These are phyloP conservation scores for Testicularia cyperi DNA, from an alignment of 1,284 basidiomycete genomes.

Conservation along the genomic window DNA sequence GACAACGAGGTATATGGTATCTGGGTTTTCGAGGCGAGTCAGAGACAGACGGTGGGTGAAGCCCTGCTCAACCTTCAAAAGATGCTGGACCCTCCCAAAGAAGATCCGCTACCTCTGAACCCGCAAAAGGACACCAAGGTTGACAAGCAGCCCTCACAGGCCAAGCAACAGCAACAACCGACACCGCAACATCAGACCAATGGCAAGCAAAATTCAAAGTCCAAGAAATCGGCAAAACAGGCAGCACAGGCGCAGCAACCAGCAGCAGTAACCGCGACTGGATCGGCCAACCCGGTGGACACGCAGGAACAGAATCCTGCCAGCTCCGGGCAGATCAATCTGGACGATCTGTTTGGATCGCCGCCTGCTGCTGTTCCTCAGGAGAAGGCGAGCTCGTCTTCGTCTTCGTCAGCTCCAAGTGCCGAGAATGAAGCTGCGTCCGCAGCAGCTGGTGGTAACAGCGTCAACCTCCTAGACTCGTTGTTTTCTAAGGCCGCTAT, in stretches of 20 bases:
- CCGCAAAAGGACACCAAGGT: slow-evolving; percentile 6
- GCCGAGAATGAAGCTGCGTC: no score
- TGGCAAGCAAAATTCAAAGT: slow-evolving; percentile 11
- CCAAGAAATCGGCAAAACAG: slow-evolving; percentile 11
- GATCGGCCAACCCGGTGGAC: not conserved
- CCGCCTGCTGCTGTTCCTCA: no score
- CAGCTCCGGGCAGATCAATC: no score
- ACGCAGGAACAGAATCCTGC: no score
- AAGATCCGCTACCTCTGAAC: no score
- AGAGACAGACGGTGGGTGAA: slow-evolving; percentile 69
- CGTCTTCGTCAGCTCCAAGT: no score
- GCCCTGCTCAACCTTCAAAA: slow-evolving; percentile 49
- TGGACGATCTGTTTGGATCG: slow-evolving; percentile 24
- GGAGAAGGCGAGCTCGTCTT: no score
- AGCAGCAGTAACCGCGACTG: slow-evolving; percentile 4
- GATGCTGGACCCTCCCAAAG: slow-evolving; percentile 23
- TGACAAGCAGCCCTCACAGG: slow-evolving; percentile 7
- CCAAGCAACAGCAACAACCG: no score
- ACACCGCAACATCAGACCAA: no score
- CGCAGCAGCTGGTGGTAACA: no score
- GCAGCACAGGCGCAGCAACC: slow-evolving; percentile 10
- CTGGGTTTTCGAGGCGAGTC: slow-evolving; percentile 75
- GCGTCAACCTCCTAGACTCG: no score
- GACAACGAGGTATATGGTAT: slow-evolving; percentile 68
- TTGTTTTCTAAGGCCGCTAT: no score